Base-by-base conservation (phyloP, 2,329 filamentous ascomycete genomes). In the Aspergillus pseudonomiae region DNA sequence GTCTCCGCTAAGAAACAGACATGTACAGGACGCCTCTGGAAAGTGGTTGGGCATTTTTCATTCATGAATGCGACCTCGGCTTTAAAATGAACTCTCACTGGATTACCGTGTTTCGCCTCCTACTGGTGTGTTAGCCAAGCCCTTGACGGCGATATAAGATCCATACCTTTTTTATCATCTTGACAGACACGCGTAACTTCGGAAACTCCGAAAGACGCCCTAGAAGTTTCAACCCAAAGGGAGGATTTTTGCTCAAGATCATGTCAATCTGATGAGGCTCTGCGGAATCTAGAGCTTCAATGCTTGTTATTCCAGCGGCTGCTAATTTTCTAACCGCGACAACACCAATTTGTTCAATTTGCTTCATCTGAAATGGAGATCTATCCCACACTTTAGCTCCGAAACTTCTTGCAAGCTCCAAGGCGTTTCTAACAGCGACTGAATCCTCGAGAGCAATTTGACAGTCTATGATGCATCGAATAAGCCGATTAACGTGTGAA, bases 311-410 rank as follows among this genome's bases (percentile, higher is more conserved):
- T 0, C 89, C 88, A n/a, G 88, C 88, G 45, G 85, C 84, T 3
- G 88, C 85, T 50, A 98, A 84, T 74, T 91, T 95, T 43, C 90
- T 86, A 67, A 92, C 88, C n/a, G 87, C 86, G 1, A 89, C 91
- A 5, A 88, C 82, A 0, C 95, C 95, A 65, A 98, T 86, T 3
- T 88, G 86, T 0, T 91, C 88, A 1, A 99, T 84, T 75, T 98
- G 94, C 64, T 91, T 90, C 72, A 99, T 85, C 68, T 97, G 91
- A 26, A 90, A 83, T 0, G 91, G 87, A 2, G 89, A 91, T 39
- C 91, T 88, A 71, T 99, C 95, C 95, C 94, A 97, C 1, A 84
- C 84, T 63, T 85, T 86, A 2, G 93, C 91, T 26, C 87, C 85
- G 58, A 98, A 80, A 67, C 92, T 93, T 62, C 94, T 85, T 55